A percentile compares a stretch with the other conserved stretches of the same genome.
phyloP scores from a whole-genome alignment of 75 land plant genomes.

The Pinus taeda region DNA sequence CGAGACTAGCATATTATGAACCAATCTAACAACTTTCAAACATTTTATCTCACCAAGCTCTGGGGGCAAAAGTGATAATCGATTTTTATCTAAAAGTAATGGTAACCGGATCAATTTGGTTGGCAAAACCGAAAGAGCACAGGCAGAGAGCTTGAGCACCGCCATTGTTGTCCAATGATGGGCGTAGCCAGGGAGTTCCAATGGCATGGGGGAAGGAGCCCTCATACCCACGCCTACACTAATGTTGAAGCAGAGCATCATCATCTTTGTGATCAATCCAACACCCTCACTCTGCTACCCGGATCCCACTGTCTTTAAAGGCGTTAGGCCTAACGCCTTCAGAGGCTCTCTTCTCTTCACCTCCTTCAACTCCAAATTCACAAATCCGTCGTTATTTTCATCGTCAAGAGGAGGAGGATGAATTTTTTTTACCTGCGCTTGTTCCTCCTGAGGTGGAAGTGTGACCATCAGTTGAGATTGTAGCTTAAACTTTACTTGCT shows the following conservation, averaged over 20 bases:
- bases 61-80: too few species aligned
- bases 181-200: slow-evolving; percentile 27
- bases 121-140: slow-evolving; percentile 47
- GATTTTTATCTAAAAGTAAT: too few species aligned
- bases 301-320: slow-evolving; percentile 60
- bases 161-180: slow-evolving; percentile 79
- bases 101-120: too few species aligned
- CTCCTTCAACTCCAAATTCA: slow-evolving; percentile 63
- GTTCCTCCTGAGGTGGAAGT: slow-evolving; percentile 83
- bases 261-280: slow-evolving; percentile 56
- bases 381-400: slow-evolving; percentile 16
- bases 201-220: slow-evolving; percentile 17
- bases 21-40: too few species aligned
- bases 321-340: slow-evolving; percentile 26
- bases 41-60: too few species aligned
- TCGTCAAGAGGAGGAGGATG: too few species aligned
- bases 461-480: slow-evolving; percentile 96
- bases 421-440: slow-evolving; percentile 55
- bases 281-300: slow-evolving; percentile 84
- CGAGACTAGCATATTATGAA: too few species aligned
- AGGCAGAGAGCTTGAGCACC: slow-evolving; percentile 56
- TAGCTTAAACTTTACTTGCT: slow-evolving; percentile 85
- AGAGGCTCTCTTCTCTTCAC: slow-evolving; percentile 82
- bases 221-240: slow-evolving; percentile 11
- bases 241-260: slow-evolving; percentile 36